phyloP scores from a whole-genome alignment of 1,284 basidiomycete species.

The Melampsora occidentalis region DNA sequence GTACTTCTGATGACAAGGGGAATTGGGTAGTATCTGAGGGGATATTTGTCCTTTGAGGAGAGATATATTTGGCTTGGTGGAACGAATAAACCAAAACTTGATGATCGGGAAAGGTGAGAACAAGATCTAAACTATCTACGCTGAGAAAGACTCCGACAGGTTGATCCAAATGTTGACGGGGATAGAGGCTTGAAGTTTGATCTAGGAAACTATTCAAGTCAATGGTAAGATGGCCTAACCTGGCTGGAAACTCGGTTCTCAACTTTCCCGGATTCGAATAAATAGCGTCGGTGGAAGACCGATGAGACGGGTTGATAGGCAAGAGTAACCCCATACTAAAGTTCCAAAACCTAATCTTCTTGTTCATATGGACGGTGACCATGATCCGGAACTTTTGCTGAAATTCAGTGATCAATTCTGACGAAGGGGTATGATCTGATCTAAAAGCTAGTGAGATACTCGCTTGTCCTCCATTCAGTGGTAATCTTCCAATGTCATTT shows the following conservation, averaged over 20 bases:
- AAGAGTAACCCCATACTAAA: constrained; percentile 24
- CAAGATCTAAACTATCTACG: constrained; percentile 36
- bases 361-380: constrained; percentile 29
- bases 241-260: constrained; percentile 24
- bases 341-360: constrained; percentile 42
- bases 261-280: constrained; percentile 16
- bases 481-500: neutral
- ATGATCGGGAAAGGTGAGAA: constrained; percentile 22
- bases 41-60: neutral
- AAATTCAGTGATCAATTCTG: constrained; percentile 23
- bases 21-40: neutral
- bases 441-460: constrained; percentile 13
- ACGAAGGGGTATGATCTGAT: constrained; percentile 16
- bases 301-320: neutral
- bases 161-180: neutral
- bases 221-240: constrained; percentile 28
- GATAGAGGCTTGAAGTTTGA: neutral
- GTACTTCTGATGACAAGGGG: neutral
- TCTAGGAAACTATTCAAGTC: constrained; percentile 22
- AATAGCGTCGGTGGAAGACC: neutral
- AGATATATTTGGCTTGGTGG: constrained; percentile 1
- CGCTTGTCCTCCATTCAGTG: constrained; percentile 30
- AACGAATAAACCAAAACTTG: constrained; percentile 22
- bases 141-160: constrained; percentile 25
- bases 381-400: constrained; percentile 22